These are phyloP conservation scores for Marasmius tenuissimus DNA, from an alignment of 1,284 basidiomycete genomes.

Conservation along the genomic window DNA sequence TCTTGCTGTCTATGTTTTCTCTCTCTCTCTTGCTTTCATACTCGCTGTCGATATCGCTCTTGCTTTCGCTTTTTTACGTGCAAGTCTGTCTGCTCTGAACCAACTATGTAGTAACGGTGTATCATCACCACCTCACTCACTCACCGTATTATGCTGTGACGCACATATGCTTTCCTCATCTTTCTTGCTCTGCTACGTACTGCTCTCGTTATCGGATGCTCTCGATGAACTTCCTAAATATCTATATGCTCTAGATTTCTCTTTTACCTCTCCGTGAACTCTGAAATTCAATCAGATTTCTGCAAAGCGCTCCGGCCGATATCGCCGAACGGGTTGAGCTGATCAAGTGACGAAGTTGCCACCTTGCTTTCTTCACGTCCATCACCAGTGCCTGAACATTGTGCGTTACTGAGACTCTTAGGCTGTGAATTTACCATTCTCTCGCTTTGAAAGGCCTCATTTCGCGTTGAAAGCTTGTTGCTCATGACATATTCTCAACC, in stretches of 20 bases:
- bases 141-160: constrained; percentile 1
- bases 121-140: not conserved
- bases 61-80: not conserved
- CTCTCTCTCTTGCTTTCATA: not conserved
- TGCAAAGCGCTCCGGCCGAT: no score
- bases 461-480: not conserved
- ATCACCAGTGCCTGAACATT: no score
- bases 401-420: no score
- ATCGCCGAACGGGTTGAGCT: no score
- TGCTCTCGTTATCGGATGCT: constrained; percentile 17
- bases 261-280: not conserved
- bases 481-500: constrained; percentile 40
- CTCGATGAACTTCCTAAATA: constrained; percentile 18
- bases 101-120: not conserved
- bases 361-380: no score
- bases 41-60: constrained; percentile 2
- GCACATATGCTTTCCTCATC: constrained; percentile 11
- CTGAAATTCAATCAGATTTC: not conserved
- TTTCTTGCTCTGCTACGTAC: constrained; percentile 13
- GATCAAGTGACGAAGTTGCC: no score
- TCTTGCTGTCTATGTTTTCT: constrained; percentile 6
- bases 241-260: constrained; percentile 8
- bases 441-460: no score
- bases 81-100: not conserved
- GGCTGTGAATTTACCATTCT: no score